Conservation (phyloP, 805 yeast genomes). For the Spathaspora girioi region DNA sequence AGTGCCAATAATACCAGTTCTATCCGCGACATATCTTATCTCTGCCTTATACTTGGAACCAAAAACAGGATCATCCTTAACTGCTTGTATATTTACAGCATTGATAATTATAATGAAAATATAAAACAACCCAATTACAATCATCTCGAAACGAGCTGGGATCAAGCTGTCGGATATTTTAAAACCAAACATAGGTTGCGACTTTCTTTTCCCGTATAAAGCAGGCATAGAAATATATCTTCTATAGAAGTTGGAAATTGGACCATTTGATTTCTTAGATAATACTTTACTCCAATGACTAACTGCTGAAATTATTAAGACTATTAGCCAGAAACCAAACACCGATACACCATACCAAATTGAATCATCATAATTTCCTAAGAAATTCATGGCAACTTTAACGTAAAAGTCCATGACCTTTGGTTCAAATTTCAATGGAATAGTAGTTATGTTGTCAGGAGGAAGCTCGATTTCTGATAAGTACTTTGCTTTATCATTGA, state of each 20-base stretch:
- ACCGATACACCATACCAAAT: constrained; percentile 33
- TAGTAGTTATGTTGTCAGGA: constrained; percentile 6
- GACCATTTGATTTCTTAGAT: constrained; percentile 27
- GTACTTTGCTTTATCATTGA: constrained; percentile 12
- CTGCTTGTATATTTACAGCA: constrained; percentile 2
- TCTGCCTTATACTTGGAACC: constrained; percentile 14
- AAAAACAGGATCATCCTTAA: constrained; percentile 23
- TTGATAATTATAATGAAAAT: constrained; percentile 15
- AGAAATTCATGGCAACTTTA: constrained; percentile 14
- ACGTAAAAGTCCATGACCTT: constrained; percentile 9
- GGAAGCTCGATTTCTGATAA: constrained; percentile 15
- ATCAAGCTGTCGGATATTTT: constrained; percentile 16
- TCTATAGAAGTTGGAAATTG: constrained; percentile 19
- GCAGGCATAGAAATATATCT: constrained; percentile 27
- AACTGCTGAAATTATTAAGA: constrained; percentile 39
- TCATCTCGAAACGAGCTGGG: constrained; percentile 35
- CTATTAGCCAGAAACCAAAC: constrained; percentile 46
- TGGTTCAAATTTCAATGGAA: constrained; percentile 22
- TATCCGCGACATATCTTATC: constrained; percentile 39
- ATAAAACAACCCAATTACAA: constrained; percentile 21
- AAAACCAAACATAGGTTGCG: constrained; percentile 10
- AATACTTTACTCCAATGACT: constrained; percentile 39
- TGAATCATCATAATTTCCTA: constrained; percentile 21
- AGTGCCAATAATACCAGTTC: constrained; percentile 48
- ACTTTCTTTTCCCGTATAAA: constrained; percentile 32